Conservation (phyloP, 1,284 basidiomycete genomes). For the Rhizoctonia solani region DNA sequence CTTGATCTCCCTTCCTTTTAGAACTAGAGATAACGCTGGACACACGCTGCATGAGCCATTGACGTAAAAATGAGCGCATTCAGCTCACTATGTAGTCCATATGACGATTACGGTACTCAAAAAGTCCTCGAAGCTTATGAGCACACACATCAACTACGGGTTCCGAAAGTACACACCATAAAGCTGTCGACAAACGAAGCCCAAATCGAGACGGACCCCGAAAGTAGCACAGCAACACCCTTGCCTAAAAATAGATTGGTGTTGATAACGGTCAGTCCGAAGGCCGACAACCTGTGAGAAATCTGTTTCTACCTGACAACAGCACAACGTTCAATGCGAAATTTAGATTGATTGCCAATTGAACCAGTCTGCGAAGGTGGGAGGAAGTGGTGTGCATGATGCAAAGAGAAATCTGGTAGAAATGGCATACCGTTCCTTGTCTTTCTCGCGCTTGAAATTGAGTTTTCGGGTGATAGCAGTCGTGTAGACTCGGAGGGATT, state of each 20-base stretch:
- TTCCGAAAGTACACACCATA: neutral
- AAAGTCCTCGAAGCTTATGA: neutral
- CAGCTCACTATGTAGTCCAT: slow-evolving; percentile 12
- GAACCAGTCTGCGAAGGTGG: slow-evolving; percentile 7
- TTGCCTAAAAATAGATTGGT: slow-evolving; percentile 1
- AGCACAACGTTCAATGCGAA: slow-evolving; percentile 19
- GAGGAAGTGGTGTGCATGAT: no score
- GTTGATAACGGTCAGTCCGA: no score
- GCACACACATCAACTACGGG: neutral
- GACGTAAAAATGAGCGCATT: neutral
- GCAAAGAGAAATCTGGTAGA: no score
- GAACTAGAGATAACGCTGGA: slow-evolving; percentile 7
- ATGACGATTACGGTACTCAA: slow-evolving; percentile 30
- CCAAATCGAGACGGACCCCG: slow-evolving; percentile 27
- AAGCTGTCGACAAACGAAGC: slow-evolving; percentile 30
- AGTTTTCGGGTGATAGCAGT: slow-evolving; percentile 1
- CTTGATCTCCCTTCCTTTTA: slow-evolving; percentile 15
- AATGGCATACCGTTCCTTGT: slow-evolving; percentile 1
- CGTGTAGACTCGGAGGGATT: slow-evolving; percentile 14
- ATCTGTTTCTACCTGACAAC: neutral
- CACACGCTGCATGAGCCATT: neutral
- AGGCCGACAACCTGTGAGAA: neutral
- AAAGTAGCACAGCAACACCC: slow-evolving; percentile 17
- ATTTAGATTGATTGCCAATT: slow-evolving; percentile 16
- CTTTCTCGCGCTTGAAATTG: slow-evolving; percentile 21